Evolutionary conservation across 352 stramenopile species (phyloP), one percentile per base, ranked within the genome.

Genomic region (Pythium angustatum): DNA sequence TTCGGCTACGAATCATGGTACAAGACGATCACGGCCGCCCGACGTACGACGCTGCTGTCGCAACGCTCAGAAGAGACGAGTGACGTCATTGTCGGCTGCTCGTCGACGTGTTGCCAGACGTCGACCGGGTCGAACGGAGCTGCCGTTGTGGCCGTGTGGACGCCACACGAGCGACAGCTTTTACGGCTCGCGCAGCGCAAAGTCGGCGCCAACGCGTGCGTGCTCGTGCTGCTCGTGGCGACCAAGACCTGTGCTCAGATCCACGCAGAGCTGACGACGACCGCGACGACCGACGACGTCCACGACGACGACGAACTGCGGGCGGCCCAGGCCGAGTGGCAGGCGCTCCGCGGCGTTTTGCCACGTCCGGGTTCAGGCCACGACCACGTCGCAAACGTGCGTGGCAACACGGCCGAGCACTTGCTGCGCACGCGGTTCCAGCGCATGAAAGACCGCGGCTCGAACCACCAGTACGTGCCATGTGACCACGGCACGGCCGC

Each of bases 371-470:
- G n/a, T 21, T 0, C 3, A 26, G 40, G 74, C 31, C 57, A 68
- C 30, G 73, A 81, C 30, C 64, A 55, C 7, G 21, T 72, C 38
- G 54, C 65, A 22, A 57, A 44, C 0, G 76, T 77, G 27, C 68
- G 76, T 11, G 82, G 80, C 38, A 93, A 91, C 69, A 87, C 62
- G 55, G 71, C 77, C 22, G 83, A 92, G 30, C 85, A 94, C 55
- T 57, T 94, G 33, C 69, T 74, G 12, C 80, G 82, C 21, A 94
- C 85, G 38, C 83, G 85, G 3, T 68, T 76, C 43, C 85, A 94
- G 68, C 85, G 85, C 31, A 91, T 94, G 81, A 90, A 89, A 61
- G 85, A 94, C 68, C 76, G 79, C 19, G 83, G 83, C 41, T 76
- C 83, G 9, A 92, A 91, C 65, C 83, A 91, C 60, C 80, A 89